phyloP scores from a whole-genome alignment of 1,284 basidiomycete genomes.

The Kalmanozyma brasiliensis region DNA sequence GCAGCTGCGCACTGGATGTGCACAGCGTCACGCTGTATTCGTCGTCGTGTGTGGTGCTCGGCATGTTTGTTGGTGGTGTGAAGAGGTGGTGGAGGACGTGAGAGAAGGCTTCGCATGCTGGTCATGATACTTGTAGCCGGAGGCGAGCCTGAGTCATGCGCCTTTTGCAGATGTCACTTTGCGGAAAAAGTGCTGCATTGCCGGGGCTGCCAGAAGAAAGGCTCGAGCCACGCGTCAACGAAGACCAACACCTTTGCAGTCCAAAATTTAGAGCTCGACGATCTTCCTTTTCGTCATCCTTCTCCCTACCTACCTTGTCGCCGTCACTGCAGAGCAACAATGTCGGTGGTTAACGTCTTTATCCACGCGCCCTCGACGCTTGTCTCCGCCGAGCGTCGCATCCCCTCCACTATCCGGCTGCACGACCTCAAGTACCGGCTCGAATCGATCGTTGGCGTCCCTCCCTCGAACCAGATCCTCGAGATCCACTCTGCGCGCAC shows the following conservation, averaged over 20 bases:
- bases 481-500: slow-evolving; percentile 72
- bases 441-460: slow-evolving; percentile 89
- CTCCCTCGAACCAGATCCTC: slow-evolving; percentile 65
- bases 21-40: slow-evolving; percentile 36
- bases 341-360: slow-evolving; percentile 55
- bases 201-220: not conserved
- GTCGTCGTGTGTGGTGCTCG: not conserved
- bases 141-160: not conserved
- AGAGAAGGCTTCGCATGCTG: too few relatives aligned
- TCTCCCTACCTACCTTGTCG: not conserved
- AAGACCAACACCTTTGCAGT: slow-evolving; percentile 6
- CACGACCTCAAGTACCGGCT: slow-evolving; percentile 76
- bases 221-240: not conserved
- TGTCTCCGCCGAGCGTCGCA: slow-evolving; percentile 53
- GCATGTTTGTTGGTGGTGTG: slow-evolving; percentile 1
- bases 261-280: not conserved
- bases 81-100: too few relatives aligned
- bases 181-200: slow-evolving; percentile 10
- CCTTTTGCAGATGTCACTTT: too few relatives aligned
- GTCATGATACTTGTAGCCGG: too few relatives aligned
- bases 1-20: slow-evolving; percentile 31
- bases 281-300: not conserved
- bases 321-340: slow-evolving; percentile 6
- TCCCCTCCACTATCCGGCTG: slow-evolving; percentile 45
- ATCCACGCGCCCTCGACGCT: slow-evolving; percentile 55